Evolutionary conservation across 345 rosid genomes (phyloP).

Genomic region (Boechera divaricarpa): DNA sequence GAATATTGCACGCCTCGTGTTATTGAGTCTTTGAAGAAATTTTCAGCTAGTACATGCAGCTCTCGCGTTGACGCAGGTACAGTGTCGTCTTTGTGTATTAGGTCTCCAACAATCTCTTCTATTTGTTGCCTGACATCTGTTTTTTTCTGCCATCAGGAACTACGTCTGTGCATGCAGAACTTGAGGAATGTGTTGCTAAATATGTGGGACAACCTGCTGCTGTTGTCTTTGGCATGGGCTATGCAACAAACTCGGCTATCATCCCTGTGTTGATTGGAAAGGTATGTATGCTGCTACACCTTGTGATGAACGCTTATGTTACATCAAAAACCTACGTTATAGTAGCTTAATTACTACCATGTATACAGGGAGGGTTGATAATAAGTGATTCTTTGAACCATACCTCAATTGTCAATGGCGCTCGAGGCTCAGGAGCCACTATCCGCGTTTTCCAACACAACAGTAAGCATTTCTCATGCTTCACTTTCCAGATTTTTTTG

Average conservation of each 20-base stretch:
- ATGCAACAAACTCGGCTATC: conserved; percentile 81
- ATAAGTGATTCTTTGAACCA: conserved; percentile 97
- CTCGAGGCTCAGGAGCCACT: conserved; percentile 98
- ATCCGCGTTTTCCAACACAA: conserved; percentile 93
- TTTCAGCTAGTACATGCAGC: conserved; percentile 88
- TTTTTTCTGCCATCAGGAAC: conserved; percentile 62
- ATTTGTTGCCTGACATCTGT: conserved; percentile 24
- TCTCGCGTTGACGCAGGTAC: conserved; percentile 90
- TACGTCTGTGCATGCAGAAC: conserved; percentile 67
- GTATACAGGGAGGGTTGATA: conserved; percentile 78
- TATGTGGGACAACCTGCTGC: conserved; percentile 96
- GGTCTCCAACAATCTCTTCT: background rate
- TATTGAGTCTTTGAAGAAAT: conserved; percentile 73
- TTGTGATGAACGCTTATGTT: conserved; percentile 3
- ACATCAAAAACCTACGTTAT: background rate
- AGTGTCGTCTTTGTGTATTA: conserved; percentile 13
- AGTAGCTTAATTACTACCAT: conserved; percentile 27
- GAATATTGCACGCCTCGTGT: conserved; percentile 96
- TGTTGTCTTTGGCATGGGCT: conserved; percentile 89
- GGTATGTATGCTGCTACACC: conserved; percentile 51
- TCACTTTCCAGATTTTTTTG: background rate
- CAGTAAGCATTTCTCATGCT: conserved; percentile 58
- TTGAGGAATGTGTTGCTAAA: conserved; percentile 82
- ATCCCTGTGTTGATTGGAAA: conserved; percentile 91
- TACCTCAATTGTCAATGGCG: conserved; percentile 93